Conservation (phyloP, 371 early-diverging fungal genomes). For the Blakeslea trispora region DNA sequence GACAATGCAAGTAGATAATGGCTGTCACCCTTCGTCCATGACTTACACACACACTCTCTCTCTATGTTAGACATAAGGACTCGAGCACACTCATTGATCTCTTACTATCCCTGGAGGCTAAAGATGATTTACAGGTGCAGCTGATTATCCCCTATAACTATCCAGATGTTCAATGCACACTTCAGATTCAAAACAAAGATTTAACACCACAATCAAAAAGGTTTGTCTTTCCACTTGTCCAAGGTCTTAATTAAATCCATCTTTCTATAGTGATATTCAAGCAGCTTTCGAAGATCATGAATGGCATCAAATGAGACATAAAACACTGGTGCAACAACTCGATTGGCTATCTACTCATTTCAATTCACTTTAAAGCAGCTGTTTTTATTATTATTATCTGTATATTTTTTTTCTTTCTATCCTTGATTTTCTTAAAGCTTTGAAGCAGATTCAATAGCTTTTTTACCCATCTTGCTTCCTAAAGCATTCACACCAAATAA, state of each 20-base stretch:
- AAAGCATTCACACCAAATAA: conserved; percentile 53
- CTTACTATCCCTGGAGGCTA: conserved; percentile 22
- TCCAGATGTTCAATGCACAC: conserved; percentile 40
- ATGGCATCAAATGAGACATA: conserved; percentile 44
- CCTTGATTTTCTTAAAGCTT: too few species aligned
- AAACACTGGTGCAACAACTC: conserved; percentile 46
- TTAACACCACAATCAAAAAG: conserved; percentile 26
- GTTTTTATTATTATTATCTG: not conserved
- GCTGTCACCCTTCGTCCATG: too few species aligned
- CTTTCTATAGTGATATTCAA: conserved; percentile 27
- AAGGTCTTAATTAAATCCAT: too few species aligned
- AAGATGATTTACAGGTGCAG: conserved; percentile 29
- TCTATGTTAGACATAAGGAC: conserved; percentile 9
- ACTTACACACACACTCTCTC: too few species aligned
- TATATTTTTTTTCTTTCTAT: too few species aligned
- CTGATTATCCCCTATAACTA: conserved; percentile 37
- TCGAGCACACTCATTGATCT: conserved; percentile 28
- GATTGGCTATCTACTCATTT: conserved; percentile 42
- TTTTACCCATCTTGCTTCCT: conserved; percentile 34
- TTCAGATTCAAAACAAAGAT: conserved; percentile 34
- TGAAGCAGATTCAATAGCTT: conserved; percentile 34
- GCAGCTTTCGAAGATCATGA: conserved; percentile 39
- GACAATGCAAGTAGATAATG: conserved; percentile 34
- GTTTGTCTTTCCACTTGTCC: too few species aligned
- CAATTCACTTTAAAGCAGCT: conserved; percentile 20